Conservation (phyloP, 176 grass and related monocot species). For the Musa troglodytarum region DNA sequence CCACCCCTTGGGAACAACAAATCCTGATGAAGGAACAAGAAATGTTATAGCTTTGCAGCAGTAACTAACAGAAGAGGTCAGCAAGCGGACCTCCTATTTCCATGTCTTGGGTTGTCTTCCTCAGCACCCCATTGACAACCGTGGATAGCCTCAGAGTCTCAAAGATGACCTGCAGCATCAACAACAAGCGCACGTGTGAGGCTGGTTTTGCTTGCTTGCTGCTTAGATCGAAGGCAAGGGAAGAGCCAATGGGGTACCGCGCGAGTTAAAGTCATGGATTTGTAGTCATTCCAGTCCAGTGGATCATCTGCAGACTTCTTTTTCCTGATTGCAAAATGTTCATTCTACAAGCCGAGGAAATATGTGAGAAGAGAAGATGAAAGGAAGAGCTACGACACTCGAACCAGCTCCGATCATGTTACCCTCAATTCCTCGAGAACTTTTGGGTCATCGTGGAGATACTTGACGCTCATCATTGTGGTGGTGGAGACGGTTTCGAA, state of each 20-base stretch:
- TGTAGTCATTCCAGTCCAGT: conserved; percentile 18
- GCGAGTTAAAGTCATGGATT: conserved; percentile 20
- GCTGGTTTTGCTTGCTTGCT: background rate
- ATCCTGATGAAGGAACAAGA: conserved; percentile 5
- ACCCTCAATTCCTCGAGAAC: conserved; percentile 18
- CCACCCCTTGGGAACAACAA: conserved; percentile 9
- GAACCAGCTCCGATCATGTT: background rate
- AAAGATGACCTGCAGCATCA: conserved; percentile 19
- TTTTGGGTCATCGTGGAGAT: conserved; percentile 8
- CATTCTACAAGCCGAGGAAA: conserved; percentile 4
- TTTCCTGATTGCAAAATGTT: conserved; percentile 14
- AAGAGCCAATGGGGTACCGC: background rate
- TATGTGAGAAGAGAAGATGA: background rate
- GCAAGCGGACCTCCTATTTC: conserved; percentile 4
- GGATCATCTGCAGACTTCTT: background rate
- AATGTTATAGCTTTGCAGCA: background rate
- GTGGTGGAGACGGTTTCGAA: conserved; percentile 17
- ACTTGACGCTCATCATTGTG: conserved; percentile 20
- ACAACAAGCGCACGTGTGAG: background rate
- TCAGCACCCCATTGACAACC: conserved; percentile 15
- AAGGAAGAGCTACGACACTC: background rate
- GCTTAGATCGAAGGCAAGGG: background rate
- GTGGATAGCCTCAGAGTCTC: conserved; percentile 16
- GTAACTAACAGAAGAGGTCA: background rate
- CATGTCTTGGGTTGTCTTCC: conserved; percentile 8